Evolutionary conservation across 768 basidiomycete genomes (phyloP), one percentile per base, ranked within the genome.

Genomic region (Auricularia sp.): DNA sequence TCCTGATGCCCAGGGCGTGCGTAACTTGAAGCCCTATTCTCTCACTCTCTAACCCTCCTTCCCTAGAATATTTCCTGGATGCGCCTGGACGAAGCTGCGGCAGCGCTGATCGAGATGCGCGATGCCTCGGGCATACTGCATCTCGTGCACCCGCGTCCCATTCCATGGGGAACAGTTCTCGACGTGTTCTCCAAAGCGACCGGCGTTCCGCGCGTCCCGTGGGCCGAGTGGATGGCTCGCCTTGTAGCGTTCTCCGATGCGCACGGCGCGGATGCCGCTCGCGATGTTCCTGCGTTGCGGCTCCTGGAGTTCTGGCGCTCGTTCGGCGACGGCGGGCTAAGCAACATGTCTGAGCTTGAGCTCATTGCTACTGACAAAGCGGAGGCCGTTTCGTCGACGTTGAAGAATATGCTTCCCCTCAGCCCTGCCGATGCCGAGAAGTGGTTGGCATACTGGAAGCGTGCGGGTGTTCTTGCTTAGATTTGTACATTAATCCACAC

Each of bases 1-100:
- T 8, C 80, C 80, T 0, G 65, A 70, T 8, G 68, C 66, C 1
- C 39, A 72, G 11, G 71, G 70, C 18, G 78, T 77, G 63, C 67
- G 76, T 21, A 51, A 10, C 3, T 5, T 21, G 1, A 29, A 29
- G 29, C 29, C 29, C 29, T 29, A 29, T 29, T 29, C 29, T 29
- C 29, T 29, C 29, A 21, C 47, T 51, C 18, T 51, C 14, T 51
- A 8, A 51, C 29, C 29, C 29, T 18, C 13, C 13, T 14, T 4
- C 39, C 39, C 13, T 14, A 42, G 39, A 18, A 59, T 13, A 67
- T 74, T 13, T 70, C 71, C 14, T 74, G 73, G 73, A 68, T 74
- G 11, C 68, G 70, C 3, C 65, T 71, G 13, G 65, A 70, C 4
- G 67, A 68, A 33, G 71, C 70, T 1, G 73, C 73, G 1, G 39